Evolutionary conservation across 176 grass and related monocot genomes (phyloP).

Genomic region (Ensete ventricosum): DNA sequence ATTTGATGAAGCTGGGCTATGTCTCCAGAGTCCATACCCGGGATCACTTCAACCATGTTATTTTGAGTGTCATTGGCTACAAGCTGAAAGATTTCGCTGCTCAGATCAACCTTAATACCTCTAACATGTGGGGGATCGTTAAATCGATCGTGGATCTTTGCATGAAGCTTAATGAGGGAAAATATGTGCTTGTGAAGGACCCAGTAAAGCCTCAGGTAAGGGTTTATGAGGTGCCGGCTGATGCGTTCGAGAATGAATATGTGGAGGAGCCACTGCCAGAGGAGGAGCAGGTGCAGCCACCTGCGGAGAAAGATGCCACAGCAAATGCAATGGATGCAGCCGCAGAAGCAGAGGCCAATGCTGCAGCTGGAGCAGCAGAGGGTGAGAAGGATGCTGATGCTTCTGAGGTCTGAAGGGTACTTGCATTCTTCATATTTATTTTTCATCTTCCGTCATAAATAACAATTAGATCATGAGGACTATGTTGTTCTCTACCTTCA

Average conservation of each 20-base stretch:
- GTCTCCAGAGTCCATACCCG: constrained; percentile 9
- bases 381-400: not conserved
- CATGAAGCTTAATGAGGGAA: constrained; percentile 15
- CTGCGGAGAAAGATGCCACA: not conserved
- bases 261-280: constrained; percentile 15
- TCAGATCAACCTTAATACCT: constrained; percentile 18
- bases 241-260: constrained; percentile 13
- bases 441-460: too few species aligned
- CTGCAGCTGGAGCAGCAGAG: not conserved
- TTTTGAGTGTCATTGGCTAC: constrained; percentile 10
- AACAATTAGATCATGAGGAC: too few species aligned
- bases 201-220: constrained; percentile 15
- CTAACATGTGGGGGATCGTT: constrained; percentile 17
- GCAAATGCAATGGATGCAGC: not conserved
- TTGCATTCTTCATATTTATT: too few species aligned
- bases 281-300: constrained; percentile 12
- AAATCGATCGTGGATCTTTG: constrained; percentile 12
- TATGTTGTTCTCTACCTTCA: too few species aligned
- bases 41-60: constrained; percentile 15
- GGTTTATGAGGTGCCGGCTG: constrained; percentile 8
- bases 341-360: not conserved
- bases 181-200: constrained; percentile 15
- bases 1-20: constrained; percentile 14
- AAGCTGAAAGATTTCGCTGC: constrained; percentile 8
- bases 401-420: too few species aligned